phyloP scores from a whole-genome alignment of 2,329 filamentous ascomycete genomes.

The Teratosphaeria viscida region DNA sequence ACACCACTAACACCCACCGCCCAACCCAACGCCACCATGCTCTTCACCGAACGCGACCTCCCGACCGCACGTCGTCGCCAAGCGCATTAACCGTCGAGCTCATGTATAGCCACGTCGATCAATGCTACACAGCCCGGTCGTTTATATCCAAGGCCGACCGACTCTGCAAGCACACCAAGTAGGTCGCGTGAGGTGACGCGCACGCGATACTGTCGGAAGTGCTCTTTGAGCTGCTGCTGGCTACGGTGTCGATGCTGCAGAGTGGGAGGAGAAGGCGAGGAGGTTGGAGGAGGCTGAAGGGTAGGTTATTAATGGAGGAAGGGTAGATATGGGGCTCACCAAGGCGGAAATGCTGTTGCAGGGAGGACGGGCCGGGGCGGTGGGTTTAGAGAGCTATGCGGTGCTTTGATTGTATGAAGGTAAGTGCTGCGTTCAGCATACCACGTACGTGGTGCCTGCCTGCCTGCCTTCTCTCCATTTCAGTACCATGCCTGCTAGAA shows the following conservation, averaged over 20 bases:
- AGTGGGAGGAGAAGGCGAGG: neutral
- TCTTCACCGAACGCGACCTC: neutral
- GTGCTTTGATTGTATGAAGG: too few species aligned
- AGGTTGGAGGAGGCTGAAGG: neutral
- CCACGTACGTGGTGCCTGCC: too few species aligned
- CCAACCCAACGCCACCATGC: neutral
- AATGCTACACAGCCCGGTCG: neutral
- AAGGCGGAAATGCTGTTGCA: neutral
- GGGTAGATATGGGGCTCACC: neutral
- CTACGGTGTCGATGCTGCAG: neutral
- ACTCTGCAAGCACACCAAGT: neutral
- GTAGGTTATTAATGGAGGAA: neutral
- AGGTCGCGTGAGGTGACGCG: neutral
- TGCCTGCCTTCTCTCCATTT: too few species aligned
- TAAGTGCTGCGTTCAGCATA: too few species aligned
- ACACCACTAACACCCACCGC: too few species aligned
- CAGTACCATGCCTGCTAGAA: too few species aligned
- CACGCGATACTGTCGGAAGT: neutral
- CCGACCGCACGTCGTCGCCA: neutral
- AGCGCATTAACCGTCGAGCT: neutral
- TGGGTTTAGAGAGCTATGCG: too few species aligned
- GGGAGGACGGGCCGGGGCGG: neutral
- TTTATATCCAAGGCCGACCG: neutral
- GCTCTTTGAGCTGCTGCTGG: neutral
- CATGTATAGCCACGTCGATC: neutral